These are phyloP conservation scores for Taphrina confusa DNA, from an alignment of 1,139 yeast species.

Conservation along the genomic window DNA sequence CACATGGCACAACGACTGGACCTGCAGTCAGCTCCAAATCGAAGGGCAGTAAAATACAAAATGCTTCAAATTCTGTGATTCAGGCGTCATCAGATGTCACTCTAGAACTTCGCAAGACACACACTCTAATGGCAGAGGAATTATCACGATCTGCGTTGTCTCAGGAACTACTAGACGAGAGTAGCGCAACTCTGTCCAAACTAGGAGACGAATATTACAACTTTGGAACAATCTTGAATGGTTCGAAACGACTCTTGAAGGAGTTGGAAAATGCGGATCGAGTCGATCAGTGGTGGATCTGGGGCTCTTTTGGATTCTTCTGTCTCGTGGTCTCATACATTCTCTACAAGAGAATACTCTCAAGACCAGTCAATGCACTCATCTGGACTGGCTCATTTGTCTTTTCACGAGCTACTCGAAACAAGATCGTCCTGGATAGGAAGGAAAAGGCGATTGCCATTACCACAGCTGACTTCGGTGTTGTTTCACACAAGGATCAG, in stretches of 20 bases:
- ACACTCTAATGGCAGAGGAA: constrained; percentile 41
- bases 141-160: constrained; percentile 60
- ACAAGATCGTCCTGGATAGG: neutral
- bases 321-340: constrained; percentile 13
- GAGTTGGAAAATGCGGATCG: constrained; percentile 68
- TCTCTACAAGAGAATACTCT: constrained; percentile 25
- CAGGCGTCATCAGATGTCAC: constrained; percentile 34
- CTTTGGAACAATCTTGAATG: constrained; percentile 57
- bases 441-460: neutral
- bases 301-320: constrained; percentile 57
- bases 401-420: neutral
- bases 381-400: constrained; percentile 26
- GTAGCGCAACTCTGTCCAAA: constrained; percentile 55
- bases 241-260: constrained; percentile 59
- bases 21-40: too few relatives aligned
- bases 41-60: constrained; percentile 2
- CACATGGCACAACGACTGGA: neutral
- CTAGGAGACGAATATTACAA: constrained; percentile 57
- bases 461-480: neutral
- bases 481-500: neutral
- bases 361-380: constrained; percentile 26
- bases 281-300: constrained; percentile 61
- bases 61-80: constrained; percentile 17
- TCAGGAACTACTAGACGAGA: constrained; percentile 61
- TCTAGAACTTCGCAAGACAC: constrained; percentile 32